A percentile compares a stretch with the other conserved stretches of the same genome.
Conservation (phyloP, 2,329 filamentous ascomycete species). For the Blastomyces parvus region DNA sequence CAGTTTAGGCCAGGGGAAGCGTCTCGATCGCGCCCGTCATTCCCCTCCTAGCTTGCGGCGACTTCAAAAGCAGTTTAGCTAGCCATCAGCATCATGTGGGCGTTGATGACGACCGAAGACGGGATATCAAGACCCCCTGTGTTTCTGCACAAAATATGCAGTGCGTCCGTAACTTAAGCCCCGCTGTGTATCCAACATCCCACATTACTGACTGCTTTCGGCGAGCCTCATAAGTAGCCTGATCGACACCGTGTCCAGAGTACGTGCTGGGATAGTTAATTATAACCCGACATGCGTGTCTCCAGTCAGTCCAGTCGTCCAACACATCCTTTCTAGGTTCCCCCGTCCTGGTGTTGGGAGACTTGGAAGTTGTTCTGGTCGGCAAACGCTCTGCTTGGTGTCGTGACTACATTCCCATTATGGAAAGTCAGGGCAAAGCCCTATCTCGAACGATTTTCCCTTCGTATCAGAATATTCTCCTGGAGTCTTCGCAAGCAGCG, state of each 20-base stretch:
- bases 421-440: background rate
- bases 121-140: background rate
- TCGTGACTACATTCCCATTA: background rate
- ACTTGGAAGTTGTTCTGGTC: background rate
- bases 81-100: background rate
- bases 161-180: constrained; percentile 3
- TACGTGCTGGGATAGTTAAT: background rate
- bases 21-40: background rate
- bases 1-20: constrained; percentile 7
- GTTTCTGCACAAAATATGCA: constrained; percentile 1
- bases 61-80: background rate
- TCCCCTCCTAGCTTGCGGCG: background rate
- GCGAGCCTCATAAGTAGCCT: background rate
- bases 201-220: background rate
- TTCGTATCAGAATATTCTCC: background rate
- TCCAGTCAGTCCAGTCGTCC: background rate
- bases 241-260: background rate
- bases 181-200: background rate
- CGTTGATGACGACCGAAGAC: background rate
- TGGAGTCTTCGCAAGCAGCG: background rate
- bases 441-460: background rate
- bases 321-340: background rate
- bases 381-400: background rate
- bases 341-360: background rate
- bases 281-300: constrained; percentile 1